Percentiles rank a stretch among this genome's conserved stretches.
phyloP scores from a whole-genome alignment of 805 yeast species.

The Saccharomycopsis guyanensis region DNA sequence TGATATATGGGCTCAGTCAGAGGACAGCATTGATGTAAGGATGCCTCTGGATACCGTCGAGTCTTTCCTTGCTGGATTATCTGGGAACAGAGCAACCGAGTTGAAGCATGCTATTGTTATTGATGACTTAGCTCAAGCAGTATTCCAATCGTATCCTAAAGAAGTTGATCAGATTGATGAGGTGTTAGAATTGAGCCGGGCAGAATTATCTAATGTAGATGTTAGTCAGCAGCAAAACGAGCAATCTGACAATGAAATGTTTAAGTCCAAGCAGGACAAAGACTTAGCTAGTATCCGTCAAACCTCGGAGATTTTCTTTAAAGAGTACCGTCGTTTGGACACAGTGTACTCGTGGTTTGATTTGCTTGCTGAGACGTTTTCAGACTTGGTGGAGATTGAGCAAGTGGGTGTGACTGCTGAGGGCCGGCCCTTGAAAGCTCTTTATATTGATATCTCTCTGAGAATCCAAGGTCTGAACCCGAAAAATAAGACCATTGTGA shows the following conservation, averaged over 20 bases:
- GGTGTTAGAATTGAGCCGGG: too few species aligned
- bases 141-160: too few species aligned
- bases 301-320: slow-evolving; percentile 48
- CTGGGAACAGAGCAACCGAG: too few species aligned
- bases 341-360: slow-evolving; percentile 71
- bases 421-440: slow-evolving; percentile 60
- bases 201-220: too few species aligned
- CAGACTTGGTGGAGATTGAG: slow-evolving; percentile 55
- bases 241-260: too few species aligned
- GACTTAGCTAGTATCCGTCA: slow-evolving; percentile 1
- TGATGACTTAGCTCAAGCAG: slow-evolving; percentile 25
- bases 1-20: slow-evolving; percentile 43
- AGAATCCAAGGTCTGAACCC: slow-evolving; percentile 30
- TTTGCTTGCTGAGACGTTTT: slow-evolving; percentile 50
- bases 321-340: slow-evolving; percentile 57
- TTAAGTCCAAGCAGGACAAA: too few species aligned
- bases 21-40: slow-evolving; percentile 41
- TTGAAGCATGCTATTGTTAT: slow-evolving; percentile 17
- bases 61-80: too few species aligned
- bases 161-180: too few species aligned
- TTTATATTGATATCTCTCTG: slow-evolving; percentile 50
- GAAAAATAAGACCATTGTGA: slow-evolving; percentile 56
- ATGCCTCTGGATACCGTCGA: slow-evolving; percentile 18
- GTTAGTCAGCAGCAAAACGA: too few species aligned
- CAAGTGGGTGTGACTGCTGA: slow-evolving; percentile 70